Conservation (phyloP, 192 early-diverging fungal genomes). For the Mortierella antarctica region DNA sequence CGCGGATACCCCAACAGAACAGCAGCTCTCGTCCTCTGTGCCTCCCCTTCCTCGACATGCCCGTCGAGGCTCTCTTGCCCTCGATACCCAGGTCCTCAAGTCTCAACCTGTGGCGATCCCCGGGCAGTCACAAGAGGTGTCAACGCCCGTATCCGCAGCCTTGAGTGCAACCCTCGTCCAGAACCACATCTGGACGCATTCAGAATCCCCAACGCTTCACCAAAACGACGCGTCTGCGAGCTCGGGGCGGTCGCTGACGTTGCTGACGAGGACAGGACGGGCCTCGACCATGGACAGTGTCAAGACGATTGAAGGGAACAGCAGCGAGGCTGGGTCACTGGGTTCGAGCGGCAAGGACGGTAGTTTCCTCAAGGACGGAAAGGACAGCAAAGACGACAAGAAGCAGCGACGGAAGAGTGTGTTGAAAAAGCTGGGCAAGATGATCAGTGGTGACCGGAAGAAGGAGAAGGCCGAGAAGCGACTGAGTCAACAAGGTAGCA, state of each 20-base stretch:
- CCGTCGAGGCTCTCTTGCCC: constrained; percentile 5
- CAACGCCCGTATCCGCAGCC: too few relatives aligned
- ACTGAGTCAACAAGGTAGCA: constrained; percentile 28
- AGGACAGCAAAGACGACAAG: background rate
- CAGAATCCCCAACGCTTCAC: constrained; percentile 24
- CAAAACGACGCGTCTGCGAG: constrained; percentile 24
- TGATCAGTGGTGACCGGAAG: constrained; percentile 16
- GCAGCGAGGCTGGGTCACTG: constrained; percentile 26
- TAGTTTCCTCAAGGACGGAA: background rate
- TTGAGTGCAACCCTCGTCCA: background rate
- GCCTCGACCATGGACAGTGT: constrained; percentile 21
- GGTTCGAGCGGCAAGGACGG: constrained; percentile 8
- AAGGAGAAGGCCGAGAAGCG: constrained; percentile 15
- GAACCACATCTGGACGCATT: background rate
- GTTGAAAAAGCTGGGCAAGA: constrained; percentile 50
- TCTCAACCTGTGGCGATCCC: too few relatives aligned
- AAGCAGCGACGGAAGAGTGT: constrained; percentile 43
- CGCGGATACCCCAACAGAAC: too few relatives aligned
- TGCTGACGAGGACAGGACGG: constrained; percentile 21
- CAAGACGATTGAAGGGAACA: background rate
- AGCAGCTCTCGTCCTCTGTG: background rate
- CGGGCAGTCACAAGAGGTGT: too few relatives aligned
- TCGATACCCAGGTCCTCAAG: constrained; percentile 5
- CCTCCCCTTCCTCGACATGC: background rate
- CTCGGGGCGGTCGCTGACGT: background rate